Conservation (phyloP, 1,284 basidiomycete genomes). For the Ceratobasidium sp. region DNA sequence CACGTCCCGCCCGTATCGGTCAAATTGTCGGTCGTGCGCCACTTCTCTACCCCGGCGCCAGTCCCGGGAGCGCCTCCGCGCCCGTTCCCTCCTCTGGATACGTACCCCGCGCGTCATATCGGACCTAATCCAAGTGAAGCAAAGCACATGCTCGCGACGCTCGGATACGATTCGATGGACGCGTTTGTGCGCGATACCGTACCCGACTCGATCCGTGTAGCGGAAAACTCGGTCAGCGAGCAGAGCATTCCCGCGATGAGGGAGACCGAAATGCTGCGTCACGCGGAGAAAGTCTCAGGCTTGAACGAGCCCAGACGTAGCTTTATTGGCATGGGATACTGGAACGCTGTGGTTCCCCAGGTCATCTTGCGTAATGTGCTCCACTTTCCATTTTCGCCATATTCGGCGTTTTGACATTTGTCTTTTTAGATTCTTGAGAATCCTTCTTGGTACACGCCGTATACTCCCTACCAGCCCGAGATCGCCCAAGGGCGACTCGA, state of each 20-base stretch:
- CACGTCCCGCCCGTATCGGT: constrained; percentile 18
- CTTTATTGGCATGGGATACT: constrained; percentile 99
- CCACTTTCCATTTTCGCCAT: constrained; percentile 21
- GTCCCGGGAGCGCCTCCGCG: constrained; percentile 18
- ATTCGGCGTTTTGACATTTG: constrained; percentile 10
- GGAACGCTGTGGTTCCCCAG: constrained; percentile 92
- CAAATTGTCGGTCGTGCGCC: neutral
- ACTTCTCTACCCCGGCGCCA: constrained; percentile 37
- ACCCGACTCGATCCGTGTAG: constrained; percentile 82
- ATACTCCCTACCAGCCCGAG: constrained; percentile 95
- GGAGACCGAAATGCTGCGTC: constrained; percentile 85
- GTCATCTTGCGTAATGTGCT: constrained; percentile 91
- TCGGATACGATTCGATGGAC: constrained; percentile 90
- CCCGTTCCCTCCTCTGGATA: constrained; percentile 84
- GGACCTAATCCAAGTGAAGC: constrained; percentile 86
- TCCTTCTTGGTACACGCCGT: constrained; percentile 98
- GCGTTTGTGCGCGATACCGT: constrained; percentile 86
- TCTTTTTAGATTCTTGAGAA: constrained; percentile 87
- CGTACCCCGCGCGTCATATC: constrained; percentile 89
- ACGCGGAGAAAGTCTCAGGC: constrained; percentile 81
- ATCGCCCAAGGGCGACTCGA: constrained; percentile 96
- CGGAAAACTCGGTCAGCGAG: constrained; percentile 72
- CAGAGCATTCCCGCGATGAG: constrained; percentile 80
- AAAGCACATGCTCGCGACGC: constrained; percentile 78
- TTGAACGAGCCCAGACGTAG: constrained; percentile 89